These are phyloP conservation scores for Psilocybe tampanensis DNA, from an alignment of 768 basidiomycete species.

Conservation along the genomic window DNA sequence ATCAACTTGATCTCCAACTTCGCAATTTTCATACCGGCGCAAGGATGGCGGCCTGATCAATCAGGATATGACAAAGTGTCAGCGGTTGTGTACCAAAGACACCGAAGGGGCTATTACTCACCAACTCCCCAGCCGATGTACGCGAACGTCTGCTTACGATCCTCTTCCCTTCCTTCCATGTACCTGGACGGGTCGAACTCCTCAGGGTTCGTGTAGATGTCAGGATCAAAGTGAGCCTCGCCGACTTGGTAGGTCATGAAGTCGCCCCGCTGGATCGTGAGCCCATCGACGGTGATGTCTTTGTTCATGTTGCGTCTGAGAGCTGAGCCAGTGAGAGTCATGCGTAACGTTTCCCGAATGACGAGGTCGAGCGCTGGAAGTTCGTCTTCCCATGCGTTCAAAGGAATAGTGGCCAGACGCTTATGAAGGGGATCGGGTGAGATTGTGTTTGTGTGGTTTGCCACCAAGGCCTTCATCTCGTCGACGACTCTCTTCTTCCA, in stretches of 20 bases:
- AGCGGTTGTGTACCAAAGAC: background rate
- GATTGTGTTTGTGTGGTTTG: constrained; percentile 26
- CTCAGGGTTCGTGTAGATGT: constrained; percentile 35
- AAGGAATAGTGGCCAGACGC: constrained; percentile 35
- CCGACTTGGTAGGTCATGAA: constrained; percentile 35
- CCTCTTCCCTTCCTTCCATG: constrained; percentile 27
- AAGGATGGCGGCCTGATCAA: constrained; percentile 37
- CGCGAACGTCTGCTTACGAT: constrained; percentile 19
- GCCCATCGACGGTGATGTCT: constrained; percentile 28
- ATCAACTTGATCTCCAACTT: constrained; percentile 42
- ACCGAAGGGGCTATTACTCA: background rate
- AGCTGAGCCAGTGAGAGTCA: constrained; percentile 27
- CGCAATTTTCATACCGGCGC: constrained; percentile 39
- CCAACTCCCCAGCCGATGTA: constrained; percentile 21
- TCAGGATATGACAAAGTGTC: background rate
- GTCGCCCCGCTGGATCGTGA: constrained; percentile 30
- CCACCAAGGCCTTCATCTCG: constrained; percentile 33
- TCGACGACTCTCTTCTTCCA: constrained; percentile 34
- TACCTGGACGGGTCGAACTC: constrained; percentile 39
- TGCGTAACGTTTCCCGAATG: constrained; percentile 41
- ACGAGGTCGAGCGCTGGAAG: constrained; percentile 38
- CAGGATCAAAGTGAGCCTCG: constrained; percentile 36
- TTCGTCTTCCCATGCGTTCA: constrained; percentile 41
- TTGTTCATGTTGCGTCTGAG: constrained; percentile 37
- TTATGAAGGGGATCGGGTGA: constrained; percentile 32